These are phyloP conservation scores for Penicillium longicatenatum DNA, from an alignment of 495 filamentous ascomycete genomes.

Conservation along the genomic window DNA sequence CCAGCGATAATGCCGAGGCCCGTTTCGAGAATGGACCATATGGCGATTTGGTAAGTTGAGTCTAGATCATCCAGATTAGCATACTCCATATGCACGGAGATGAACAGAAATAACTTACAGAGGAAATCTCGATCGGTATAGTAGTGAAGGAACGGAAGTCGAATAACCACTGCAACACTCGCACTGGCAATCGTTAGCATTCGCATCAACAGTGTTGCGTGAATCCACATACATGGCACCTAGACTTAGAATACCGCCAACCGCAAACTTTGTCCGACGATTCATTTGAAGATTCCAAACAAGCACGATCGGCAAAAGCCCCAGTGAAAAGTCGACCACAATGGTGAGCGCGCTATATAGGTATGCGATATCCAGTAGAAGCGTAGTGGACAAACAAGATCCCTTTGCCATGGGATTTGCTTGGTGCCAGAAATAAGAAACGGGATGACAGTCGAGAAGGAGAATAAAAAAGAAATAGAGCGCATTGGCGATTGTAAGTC, in stretches of 20 bases:
- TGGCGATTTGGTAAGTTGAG: conserved; percentile 31
- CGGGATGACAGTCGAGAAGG: conserved; percentile 28
- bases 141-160: conserved; percentile 30
- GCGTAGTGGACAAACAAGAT: conserved; percentile 19
- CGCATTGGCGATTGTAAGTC: not conserved
- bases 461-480: conserved; percentile 25
- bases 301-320: conserved; percentile 22
- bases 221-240: conserved; percentile 30
- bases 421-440: conserved; percentile 33
- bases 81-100: not conserved
- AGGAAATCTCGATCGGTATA: conserved; percentile 33
- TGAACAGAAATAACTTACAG: conserved; percentile 20
- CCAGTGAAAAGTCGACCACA: conserved; percentile 31
- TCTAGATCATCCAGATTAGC: conserved; percentile 19
- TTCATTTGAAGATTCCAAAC: conserved; percentile 33
- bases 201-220: conserved; percentile 6
- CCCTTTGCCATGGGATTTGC: conserved; percentile 15
- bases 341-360: conserved; percentile 32
- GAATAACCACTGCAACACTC: conserved; percentile 32
- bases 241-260: conserved; percentile 29
- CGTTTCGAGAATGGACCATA: conserved; percentile 40
- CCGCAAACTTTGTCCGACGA: conserved; percentile 27
- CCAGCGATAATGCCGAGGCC: conserved; percentile 40
- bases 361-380: conserved; percentile 24
- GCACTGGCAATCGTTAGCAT: conserved; percentile 22